Percentiles rank a stretch among this genome's conserved stretches.
phyloP scores from a whole-genome alignment of 345 rosid species.

The Geranium rotundifolium region DNA sequence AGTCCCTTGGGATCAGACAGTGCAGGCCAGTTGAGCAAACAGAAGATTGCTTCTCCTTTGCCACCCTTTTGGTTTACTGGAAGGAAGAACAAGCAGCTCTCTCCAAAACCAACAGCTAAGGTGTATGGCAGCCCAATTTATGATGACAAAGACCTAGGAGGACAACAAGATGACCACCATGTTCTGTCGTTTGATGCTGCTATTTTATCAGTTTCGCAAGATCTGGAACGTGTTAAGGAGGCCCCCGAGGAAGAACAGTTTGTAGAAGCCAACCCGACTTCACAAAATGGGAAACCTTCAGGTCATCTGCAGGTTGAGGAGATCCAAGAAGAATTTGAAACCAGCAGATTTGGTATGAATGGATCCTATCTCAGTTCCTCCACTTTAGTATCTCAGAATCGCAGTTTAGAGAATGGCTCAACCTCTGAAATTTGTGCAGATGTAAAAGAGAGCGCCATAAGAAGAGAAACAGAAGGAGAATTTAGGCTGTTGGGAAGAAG shows the following conservation, averaged over 20 bases:
- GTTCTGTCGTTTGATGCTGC: conserved; percentile 42
- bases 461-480: conserved; percentile 98
- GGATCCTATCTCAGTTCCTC: conserved; percentile 25
- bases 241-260: conserved; percentile 35
- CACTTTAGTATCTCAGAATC: conserved; percentile 16
- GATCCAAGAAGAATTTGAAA: conserved; percentile 65
- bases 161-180: conserved; percentile 25
- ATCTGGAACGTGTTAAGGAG: conserved; percentile 41
- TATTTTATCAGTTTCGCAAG: conserved; percentile 78
- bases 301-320: conserved; percentile 24
- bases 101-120: conserved; percentile 53
- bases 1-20: conserved; percentile 71
- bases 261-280: conserved; percentile 3
- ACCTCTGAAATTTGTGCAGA: conserved; percentile 38
- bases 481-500: conserved; percentile 87
- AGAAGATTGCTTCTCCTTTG: conserved; percentile 47
- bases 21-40: conserved; percentile 44
- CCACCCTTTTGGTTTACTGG: conserved; percentile 64
- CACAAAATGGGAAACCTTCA: conserved; percentile 17
- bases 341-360: conserved; percentile 14
- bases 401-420: conserved; percentile 36
- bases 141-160: conserved; percentile 38
- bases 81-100: conserved; percentile 50
- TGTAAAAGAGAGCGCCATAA: conserved; percentile 85
- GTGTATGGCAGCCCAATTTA: conserved; percentile 58